phyloP scores from a whole-genome alignment of 176 grass and related monocot species.

The Raddia guianensis region DNA sequence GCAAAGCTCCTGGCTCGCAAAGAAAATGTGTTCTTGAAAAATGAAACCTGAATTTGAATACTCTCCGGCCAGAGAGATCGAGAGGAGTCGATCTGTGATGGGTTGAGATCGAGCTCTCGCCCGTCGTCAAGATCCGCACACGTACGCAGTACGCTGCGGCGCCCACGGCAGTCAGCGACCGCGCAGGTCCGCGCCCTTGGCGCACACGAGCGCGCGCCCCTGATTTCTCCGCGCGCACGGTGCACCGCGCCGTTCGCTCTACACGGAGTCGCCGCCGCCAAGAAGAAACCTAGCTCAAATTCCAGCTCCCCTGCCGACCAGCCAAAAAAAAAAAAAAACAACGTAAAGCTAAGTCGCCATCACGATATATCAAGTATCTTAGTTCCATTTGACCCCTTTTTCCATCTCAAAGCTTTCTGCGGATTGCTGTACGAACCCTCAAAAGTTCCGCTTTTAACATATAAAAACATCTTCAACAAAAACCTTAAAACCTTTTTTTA shows the following conservation, averaged over 20 bases:
- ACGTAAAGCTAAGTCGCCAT: no score
- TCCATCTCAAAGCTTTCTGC: no score
- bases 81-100: not conserved
- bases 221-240: not conserved
- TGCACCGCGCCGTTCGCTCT: not conserved
- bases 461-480: no score
- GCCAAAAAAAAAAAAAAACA: not conserved
- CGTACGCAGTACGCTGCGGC: not conserved
- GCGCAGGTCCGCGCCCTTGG: no score
- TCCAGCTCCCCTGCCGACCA: not conserved
- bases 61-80: not conserved
- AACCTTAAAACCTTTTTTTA: no score
- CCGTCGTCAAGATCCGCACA: not conserved
- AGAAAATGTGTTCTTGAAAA: not conserved
- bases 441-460: no score
- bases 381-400: no score
- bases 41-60: not conserved
- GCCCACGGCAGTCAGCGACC: not conserved
- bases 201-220: not conserved
- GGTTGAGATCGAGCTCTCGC: not conserved
- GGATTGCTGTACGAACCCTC: no score
- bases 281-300: not conserved
- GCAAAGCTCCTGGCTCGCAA: not conserved
- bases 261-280: not conserved
- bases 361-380: no score